Percentiles rank a stretch among this genome's conserved stretches.
These are phyloP conservation scores for Botrytis medusae DNA, from an alignment of 2,329 filamentous ascomycete species.

Conservation along the genomic window DNA sequence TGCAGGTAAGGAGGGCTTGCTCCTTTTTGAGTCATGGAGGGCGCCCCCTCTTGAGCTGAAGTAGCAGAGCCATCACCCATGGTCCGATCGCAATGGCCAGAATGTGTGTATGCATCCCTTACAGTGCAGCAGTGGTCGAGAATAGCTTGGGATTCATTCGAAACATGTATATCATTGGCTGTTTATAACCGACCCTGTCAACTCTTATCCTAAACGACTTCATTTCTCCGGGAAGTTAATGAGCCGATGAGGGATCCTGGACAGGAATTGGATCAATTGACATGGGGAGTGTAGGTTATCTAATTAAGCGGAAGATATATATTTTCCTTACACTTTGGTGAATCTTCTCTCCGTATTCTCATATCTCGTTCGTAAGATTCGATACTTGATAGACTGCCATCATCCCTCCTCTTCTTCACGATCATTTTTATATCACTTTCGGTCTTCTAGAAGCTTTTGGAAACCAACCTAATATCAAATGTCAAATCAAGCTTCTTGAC, in stretches of 20 bases:
- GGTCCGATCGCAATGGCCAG: background rate
- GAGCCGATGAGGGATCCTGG: background rate
- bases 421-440: background rate
- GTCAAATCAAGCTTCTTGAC: background rate
- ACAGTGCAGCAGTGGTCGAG: background rate
- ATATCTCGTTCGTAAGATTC: background rate
- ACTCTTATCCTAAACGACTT: background rate
- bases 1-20: background rate
- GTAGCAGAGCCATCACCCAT: background rate
- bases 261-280: background rate
- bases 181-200: conserved; percentile 6
- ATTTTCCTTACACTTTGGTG: background rate
- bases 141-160: background rate
- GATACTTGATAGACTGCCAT: background rate
- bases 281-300: background rate
- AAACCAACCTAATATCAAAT: background rate
- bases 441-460: background rate
- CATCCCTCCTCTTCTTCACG: background rate
- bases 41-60: background rate
- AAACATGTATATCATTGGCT: background rate
- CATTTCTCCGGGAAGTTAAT: background rate
- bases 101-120: conserved; percentile 3
- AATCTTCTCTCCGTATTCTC: too few relatives aligned
- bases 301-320: background rate
- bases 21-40: background rate